phyloP scores from a whole-genome alignment of 306 rosid genomes.

The Cicer arietinum region DNA sequence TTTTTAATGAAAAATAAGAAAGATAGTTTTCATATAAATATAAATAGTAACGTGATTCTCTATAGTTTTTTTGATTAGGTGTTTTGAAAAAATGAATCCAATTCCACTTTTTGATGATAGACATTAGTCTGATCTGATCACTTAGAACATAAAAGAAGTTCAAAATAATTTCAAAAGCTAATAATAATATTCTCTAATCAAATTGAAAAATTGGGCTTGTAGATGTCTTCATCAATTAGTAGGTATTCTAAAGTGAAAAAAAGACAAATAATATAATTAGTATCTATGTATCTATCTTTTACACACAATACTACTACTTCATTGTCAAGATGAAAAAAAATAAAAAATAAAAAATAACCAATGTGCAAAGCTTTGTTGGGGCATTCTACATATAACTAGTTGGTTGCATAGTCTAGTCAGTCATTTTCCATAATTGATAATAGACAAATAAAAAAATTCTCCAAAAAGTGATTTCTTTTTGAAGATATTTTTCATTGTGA shows the following conservation, averaged over 20 bases:
- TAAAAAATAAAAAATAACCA: neutral
- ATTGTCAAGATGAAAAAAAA: conserved; percentile 39
- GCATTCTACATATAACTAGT: conserved; percentile 46
- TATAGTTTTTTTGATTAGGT: conserved; percentile 41
- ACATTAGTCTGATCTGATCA: conserved; percentile 57
- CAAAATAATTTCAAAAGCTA: conserved; percentile 45
- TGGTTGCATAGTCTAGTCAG: conserved; percentile 53
- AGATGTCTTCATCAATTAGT: conserved; percentile 47
- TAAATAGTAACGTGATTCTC: conserved; percentile 63
- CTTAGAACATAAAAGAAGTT: conserved; percentile 48
- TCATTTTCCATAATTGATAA: conserved; percentile 44
- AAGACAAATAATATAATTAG: conserved; percentile 34
- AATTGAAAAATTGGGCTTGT: conserved; percentile 37
- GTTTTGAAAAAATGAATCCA: conserved; percentile 50
- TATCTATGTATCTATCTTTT: conserved; percentile 11
- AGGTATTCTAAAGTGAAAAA: conserved; percentile 43
- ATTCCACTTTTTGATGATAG: conserved; percentile 53
- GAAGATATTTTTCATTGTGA: conserved; percentile 41
- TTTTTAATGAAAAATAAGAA: conserved; percentile 34
- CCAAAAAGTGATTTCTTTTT: conserved; percentile 48
- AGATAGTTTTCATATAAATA: conserved; percentile 33
- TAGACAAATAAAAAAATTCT: conserved; percentile 39
- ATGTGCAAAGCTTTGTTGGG: conserved; percentile 36
- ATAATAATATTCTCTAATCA: conserved; percentile 54
- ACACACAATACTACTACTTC: conserved; percentile 21